Base-by-base conservation (phyloP, 2,329 filamentous ascomycete genomes). In the Didymella lethalis region DNA sequence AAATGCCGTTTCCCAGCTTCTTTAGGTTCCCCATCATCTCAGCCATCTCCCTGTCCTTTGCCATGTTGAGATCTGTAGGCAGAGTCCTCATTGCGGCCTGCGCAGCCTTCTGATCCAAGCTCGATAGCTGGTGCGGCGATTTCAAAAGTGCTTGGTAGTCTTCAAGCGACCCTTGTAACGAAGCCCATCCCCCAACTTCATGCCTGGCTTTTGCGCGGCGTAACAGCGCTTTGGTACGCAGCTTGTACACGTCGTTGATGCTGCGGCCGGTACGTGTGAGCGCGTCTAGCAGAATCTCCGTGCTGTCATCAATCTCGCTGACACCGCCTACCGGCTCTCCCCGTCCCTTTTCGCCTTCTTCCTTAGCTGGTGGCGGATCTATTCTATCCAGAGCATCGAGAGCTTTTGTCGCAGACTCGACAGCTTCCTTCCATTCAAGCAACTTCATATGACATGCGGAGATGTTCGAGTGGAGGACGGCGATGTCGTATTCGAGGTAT, bases 21-120 rank as follows among this genome's bases (percentile, higher is more conserved):
- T 96, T 97, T 69, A 99, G 79, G 80, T 98, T 97, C 18, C 90
- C 91, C 93, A 97, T 96, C 93, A 98, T 97, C 79, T 99, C 94
- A 2, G 86, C 89, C 85, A 95, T 92, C 78, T 99, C 95, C 67
- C 85, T 85, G 72, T 97, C 90, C 78, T 93, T 92, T 1, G 93
- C 93, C 18, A 85, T 85, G 64, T 94, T 91, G 48, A 92, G 85
- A 62, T 84, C 83, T 1, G 84, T 80, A 1, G 92, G 91, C 38
- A 98, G 78, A 23, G 82, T 80, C 14, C 82, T 77, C 59, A 96
- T 81, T 66, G 92, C 89, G 28, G 81, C 78, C 51, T 86, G 82
- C 1, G 96, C 90, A 16, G 89, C 85, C 68, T 84, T 87, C 72
- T 80, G 81, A 70, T 97, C 93, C 8, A 86, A 82, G 0, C 82